Conservation (phyloP, 768 basidiomycete genomes). For the Pulveroboletus sp. region DNA sequence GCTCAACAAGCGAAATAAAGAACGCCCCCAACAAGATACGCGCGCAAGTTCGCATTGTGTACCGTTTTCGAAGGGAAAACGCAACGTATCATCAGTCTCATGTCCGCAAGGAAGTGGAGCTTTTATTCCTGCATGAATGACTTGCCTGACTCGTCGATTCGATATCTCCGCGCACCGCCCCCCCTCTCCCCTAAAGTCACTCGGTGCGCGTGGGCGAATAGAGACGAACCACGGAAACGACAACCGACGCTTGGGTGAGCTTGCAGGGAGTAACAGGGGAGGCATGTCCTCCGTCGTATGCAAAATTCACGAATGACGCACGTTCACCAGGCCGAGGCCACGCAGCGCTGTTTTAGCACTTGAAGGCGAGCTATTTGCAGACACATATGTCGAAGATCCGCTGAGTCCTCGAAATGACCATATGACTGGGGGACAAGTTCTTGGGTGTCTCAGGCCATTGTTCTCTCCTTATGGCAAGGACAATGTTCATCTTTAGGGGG, state of each 20-base stretch:
- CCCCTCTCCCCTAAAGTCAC: not conserved
- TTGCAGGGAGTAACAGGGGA: slow-evolving; percentile 10
- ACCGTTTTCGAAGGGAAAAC: slow-evolving; percentile 4
- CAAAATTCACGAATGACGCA: too few relatives aligned
- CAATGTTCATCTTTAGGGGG: slow-evolving; percentile 22
- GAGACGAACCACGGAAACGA: slow-evolving; percentile 22
- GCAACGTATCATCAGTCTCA: slow-evolving; percentile 14
- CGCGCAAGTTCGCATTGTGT: slow-evolving; percentile 14
- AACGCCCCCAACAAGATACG: not conserved
- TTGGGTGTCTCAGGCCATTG: slow-evolving; percentile 24
- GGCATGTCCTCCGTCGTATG: too few relatives aligned
- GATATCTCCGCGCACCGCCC: slow-evolving; percentile 10
- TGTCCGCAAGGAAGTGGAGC: slow-evolving; percentile 17
- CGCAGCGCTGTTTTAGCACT: slow-evolving; percentile 12
- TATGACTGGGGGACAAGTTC: too few relatives aligned
- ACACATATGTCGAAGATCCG: slow-evolving; percentile 13
- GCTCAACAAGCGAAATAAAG: slow-evolving; percentile 24
- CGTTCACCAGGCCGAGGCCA: slow-evolving; percentile 11
- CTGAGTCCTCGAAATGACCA: slow-evolving; percentile 1
- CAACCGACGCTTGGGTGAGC: slow-evolving; percentile 15
- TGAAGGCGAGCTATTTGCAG: slow-evolving; percentile 14
- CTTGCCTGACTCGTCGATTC: slow-evolving; percentile 9
- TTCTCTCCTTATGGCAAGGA: slow-evolving; percentile 30
- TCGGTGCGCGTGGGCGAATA: slow-evolving; percentile 1
- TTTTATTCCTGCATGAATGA: slow-evolving; percentile 9